These are phyloP conservation scores for Amaranthus cruentus DNA, from an alignment of 148 eudicot genomes.

Conservation along the genomic window DNA sequence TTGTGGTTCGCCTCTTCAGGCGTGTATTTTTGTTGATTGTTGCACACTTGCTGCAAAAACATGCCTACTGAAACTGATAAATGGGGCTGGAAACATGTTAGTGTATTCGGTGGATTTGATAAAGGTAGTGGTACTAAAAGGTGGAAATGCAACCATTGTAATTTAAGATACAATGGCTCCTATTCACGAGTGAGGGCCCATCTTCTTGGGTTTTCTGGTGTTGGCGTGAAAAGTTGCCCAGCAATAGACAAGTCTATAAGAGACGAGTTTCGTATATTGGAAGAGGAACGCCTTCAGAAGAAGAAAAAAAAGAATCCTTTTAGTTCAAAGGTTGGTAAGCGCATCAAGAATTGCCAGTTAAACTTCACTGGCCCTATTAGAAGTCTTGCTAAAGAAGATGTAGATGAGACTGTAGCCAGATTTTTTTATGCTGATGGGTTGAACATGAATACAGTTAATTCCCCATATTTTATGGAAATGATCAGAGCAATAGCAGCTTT, in stretches of 20 bases:
- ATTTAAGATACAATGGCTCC: slow-evolving; percentile 43
- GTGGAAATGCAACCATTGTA: slow-evolving; percentile 52
- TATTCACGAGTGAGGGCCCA: slow-evolving; percentile 51
- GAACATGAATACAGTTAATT: slow-evolving; percentile 30
- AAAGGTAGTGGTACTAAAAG: slow-evolving; percentile 52
- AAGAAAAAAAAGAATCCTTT: slow-evolving; percentile 35
- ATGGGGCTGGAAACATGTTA: slow-evolving; percentile 57
- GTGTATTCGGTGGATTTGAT: slow-evolving; percentile 44
- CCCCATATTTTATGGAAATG: slow-evolving; percentile 42
- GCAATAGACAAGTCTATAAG: slow-evolving; percentile 45
- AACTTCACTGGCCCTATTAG: slow-evolving; percentile 19
- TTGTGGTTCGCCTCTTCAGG: neutral
- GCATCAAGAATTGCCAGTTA: slow-evolving; percentile 26
- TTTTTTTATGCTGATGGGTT: slow-evolving; percentile 46
- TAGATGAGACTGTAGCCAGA: slow-evolving; percentile 42
- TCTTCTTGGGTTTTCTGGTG: slow-evolving; percentile 48
- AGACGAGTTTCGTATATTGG: slow-evolving; percentile 37
- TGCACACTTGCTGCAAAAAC: slow-evolving; percentile 13
- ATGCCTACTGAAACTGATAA: slow-evolving; percentile 48
- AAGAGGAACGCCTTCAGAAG: slow-evolving; percentile 38
- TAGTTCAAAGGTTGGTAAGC: slow-evolving; percentile 29
- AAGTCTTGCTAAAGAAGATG: slow-evolving; percentile 36
- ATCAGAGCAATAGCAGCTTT: slow-evolving; percentile 32
- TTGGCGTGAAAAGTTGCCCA: slow-evolving; percentile 49
- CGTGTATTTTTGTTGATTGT: neutral